Conservation (phyloP, 495 filamentous ascomycete genomes). For the Friedmanniomyces endolithicus region DNA sequence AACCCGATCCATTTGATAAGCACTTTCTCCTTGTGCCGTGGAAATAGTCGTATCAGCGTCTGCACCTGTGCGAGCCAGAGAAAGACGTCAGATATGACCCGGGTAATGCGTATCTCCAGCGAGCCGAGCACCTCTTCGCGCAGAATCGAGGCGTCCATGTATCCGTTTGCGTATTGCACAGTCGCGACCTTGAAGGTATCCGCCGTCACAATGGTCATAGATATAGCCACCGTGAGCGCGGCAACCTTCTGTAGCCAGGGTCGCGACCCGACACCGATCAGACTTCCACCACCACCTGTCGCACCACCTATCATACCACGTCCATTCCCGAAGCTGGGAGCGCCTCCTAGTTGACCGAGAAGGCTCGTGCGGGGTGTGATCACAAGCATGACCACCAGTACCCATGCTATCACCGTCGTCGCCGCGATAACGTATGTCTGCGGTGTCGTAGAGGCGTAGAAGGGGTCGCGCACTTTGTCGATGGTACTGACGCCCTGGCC, state of each 20-base stretch:
- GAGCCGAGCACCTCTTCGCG: conserved; percentile 66
- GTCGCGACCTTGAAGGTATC: conserved; percentile 79
- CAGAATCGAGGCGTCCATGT: conserved; percentile 58
- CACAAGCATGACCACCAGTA: conserved; percentile 86
- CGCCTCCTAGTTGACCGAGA: conserved; percentile 50
- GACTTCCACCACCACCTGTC: conserved; percentile 47
- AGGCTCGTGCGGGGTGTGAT: conserved; percentile 85
- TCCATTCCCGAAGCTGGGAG: conserved; percentile 39
- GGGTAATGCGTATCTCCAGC: conserved; percentile 71
- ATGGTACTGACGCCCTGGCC: conserved; percentile 19
- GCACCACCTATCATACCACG: conserved; percentile 74
- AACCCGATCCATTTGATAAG: conserved; percentile 98
- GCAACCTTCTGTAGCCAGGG: conserved; percentile 96
- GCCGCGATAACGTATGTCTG: conserved; percentile 86
- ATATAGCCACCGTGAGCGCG: conserved; percentile 77
- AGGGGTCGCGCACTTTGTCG: conserved; percentile 63
- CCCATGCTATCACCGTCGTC: conserved; percentile 81
- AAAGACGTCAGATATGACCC: conserved; percentile 85
- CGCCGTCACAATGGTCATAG: conserved; percentile 80
- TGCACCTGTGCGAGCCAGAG: conserved; percentile 96
- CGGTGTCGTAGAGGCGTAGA: conserved; percentile 83
- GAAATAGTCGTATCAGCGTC: conserved; percentile 88
- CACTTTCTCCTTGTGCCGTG: conserved; percentile 90
- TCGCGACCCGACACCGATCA: conserved; percentile 76
- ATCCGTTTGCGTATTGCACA: conserved; percentile 59